Conservation (phyloP, 352 stramenopile species). For the Pythium scleroteichum region DNA sequence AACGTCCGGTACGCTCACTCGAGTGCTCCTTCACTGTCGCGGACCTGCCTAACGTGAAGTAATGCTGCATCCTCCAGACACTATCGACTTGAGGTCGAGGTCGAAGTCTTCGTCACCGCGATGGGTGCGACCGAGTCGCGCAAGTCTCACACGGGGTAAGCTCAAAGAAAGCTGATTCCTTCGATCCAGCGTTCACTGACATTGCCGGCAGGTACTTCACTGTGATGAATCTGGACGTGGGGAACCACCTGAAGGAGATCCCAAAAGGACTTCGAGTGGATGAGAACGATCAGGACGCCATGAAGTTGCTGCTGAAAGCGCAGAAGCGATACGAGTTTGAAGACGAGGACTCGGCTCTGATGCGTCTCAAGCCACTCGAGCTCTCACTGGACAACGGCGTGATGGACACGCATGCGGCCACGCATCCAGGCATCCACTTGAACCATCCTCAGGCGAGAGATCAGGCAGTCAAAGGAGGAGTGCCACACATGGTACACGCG, state of each 20-base stretch:
- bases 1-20: conserved; percentile 53
- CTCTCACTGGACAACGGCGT: conserved; percentile 22
- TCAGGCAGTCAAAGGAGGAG: neutral
- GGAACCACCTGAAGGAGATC: conserved; percentile 43
- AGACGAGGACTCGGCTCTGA: conserved; percentile 50
- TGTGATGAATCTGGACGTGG: conserved; percentile 53
- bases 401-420: conserved; percentile 4
- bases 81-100: conserved; percentile 62
- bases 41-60: too few species aligned
- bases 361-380: conserved; percentile 46
- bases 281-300: conserved; percentile 47
- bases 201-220: conserved; percentile 46
- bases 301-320: conserved; percentile 56
- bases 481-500: conserved; percentile 3
- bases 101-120: conserved; percentile 56
- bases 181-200: neutral
- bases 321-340: conserved; percentile 60
- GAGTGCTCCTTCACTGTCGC: too few species aligned
- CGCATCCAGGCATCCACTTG: conserved; percentile 13
- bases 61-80: conserved; percentile 26
- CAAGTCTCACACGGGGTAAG: conserved; percentile 58
- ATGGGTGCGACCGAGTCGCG: conserved; percentile 30
- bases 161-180: neutral
- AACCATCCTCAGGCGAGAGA: neutral
- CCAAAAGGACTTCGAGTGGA: conserved; percentile 46